phyloP scores from a whole-genome alignment of 2,329 filamentous ascomycete species.

The Alternaria conjuncta region DNA sequence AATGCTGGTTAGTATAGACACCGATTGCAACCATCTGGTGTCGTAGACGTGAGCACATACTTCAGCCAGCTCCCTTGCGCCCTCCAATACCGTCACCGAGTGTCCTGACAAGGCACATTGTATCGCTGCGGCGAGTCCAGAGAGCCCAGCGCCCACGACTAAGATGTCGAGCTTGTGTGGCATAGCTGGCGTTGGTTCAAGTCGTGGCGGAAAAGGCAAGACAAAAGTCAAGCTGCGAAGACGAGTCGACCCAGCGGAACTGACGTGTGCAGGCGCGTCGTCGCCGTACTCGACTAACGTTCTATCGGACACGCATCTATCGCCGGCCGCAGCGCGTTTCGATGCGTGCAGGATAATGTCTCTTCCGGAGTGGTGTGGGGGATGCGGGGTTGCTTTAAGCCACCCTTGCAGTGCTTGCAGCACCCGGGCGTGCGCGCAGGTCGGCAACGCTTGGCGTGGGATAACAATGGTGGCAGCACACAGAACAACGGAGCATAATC shows the following conservation, averaged over 20 bases:
- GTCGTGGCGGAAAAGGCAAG: background rate
- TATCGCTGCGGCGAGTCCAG: constrained; percentile 53
- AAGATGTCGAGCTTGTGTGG: constrained; percentile 27
- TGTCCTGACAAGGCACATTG: constrained; percentile 51
- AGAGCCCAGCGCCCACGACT: constrained; percentile 50
- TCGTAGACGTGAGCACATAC: constrained; percentile 27
- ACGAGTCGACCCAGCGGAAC: background rate
- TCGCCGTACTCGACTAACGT: background rate
- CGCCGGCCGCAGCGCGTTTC: background rate
- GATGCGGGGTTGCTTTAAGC: background rate
- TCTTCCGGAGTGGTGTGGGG: background rate
- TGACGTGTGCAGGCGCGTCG: background rate
- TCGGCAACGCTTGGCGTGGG: constrained; percentile 4
- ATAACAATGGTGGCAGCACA: background rate
- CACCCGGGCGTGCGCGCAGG: background rate
- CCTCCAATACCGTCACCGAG: constrained; percentile 52
- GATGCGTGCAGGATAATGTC: background rate
- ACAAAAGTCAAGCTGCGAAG: background rate
- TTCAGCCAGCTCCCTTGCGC: constrained; percentile 51
- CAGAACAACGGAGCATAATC: background rate
- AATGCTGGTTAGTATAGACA: background rate
- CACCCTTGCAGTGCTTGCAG: background rate
- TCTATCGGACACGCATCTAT: background rate
- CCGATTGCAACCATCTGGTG: background rate
- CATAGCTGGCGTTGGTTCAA: background rate